phyloP scores from a whole-genome alignment of 208 protist genomes.

The Balamuthia mandrillaris region DNA sequence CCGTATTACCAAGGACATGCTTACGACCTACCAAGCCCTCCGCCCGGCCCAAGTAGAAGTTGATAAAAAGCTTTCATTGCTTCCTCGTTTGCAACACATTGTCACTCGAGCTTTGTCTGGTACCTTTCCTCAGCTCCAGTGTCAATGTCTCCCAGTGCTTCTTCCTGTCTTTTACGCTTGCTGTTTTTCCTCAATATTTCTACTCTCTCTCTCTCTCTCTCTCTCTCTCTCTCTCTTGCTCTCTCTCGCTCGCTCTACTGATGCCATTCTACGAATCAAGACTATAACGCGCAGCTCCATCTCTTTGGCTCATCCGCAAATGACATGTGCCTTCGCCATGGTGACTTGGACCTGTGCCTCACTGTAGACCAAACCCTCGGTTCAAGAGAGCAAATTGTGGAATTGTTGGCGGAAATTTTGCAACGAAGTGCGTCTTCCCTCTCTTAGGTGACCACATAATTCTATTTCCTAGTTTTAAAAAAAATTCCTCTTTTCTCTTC shows the following conservation, averaged over 20 bases:
- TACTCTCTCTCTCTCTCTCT: not conserved
- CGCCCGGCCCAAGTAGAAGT: not conserved
- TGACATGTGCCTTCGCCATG: conserved; percentile 46
- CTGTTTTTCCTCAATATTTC: not conserved
- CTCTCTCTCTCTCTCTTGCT: not conserved
- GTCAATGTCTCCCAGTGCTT: too few species aligned
- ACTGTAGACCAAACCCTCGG: conserved; percentile 38
- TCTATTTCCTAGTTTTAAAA: too few species aligned
- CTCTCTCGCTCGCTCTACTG: too few species aligned
- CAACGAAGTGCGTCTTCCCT: not conserved
- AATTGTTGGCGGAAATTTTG: conserved; percentile 37
- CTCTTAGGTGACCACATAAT: too few species aligned
- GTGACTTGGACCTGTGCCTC: conserved; percentile 58
- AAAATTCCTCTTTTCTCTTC: not conserved
- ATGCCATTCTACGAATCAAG: too few species aligned
- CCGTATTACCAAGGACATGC: not conserved
- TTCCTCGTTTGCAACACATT: not conserved
- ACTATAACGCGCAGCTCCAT: conserved; percentile 38
- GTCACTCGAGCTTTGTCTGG: too few species aligned
- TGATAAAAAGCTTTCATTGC: not conserved
- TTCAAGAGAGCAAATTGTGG: conserved; percentile 46
- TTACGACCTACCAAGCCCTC: not conserved
- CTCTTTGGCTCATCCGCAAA: conserved; percentile 63
- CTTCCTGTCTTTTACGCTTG: not conserved
- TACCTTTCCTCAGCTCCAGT: too few species aligned